Base-by-base conservation (phyloP, 2,329 filamentous ascomycete species). In the Botrytis aclada region DNA sequence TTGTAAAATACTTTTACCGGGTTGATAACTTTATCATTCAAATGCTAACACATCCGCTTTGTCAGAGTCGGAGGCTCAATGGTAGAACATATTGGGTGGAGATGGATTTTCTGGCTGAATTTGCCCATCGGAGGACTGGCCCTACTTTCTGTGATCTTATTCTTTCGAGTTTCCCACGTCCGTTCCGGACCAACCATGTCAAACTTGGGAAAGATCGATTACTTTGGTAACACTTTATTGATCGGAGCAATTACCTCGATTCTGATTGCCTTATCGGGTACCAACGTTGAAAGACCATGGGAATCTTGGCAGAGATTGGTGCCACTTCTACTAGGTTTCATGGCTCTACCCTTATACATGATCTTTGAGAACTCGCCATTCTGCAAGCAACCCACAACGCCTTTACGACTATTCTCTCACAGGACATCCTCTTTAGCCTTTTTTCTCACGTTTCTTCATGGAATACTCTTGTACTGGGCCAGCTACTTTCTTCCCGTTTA, bases 91-190 rank as follows among this genome's bases (percentile, higher is more conserved):
- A 58, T 56, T 12, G 66, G 63, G 4, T 77, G 75, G 75, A 58
- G 76, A 47, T 77, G 74, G 75, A 82, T 88, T 1, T 89, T 90
- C 78, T 89, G 86, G 84, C 86, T 89, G 77, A 89, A 89, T 37
- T 47, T 75, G 3, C 74, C 73, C 1, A 51, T 76, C n/a, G 74
- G 56, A 3, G 75, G 75, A 16, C 18, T 73, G 14, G n/a, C 62
- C 3, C 34, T 76, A 5, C 37, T 75, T 7, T 39, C 39, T 20
- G 12, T n/a, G 66, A 16, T n/a, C 64, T 32, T 72, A 10, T 73
- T 74, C 51, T 37, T 75, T 4, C 69, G 29, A 29, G 45, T 39
- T 34, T 70, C 32, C 51, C 61, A 25, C 64, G 79, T 63, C 20
- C 29, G 25, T 39, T 2, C 72, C 56, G 25, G 22, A 3, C n/a